Conservation (phyloP, 441 rosid species). For the Arabidopsis lyrata region DNA sequence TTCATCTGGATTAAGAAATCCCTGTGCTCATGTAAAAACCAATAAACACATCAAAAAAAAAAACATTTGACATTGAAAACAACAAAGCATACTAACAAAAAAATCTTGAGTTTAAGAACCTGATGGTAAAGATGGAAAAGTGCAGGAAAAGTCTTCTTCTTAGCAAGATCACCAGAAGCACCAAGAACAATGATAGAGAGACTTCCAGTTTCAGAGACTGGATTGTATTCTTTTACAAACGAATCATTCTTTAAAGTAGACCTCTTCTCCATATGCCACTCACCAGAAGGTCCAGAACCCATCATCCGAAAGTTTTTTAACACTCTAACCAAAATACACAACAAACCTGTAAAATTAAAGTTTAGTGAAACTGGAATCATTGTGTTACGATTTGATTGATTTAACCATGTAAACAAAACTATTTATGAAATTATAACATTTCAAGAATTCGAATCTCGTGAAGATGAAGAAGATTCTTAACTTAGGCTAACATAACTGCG, state of each 20-base stretch:
- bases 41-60: slow-evolving; percentile 2
- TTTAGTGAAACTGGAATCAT: background rate
- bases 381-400: background rate
- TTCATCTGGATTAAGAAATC: slow-evolving; percentile 75
- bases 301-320: slow-evolving; percentile 45
- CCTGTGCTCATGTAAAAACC: slow-evolving; percentile 51
- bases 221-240: slow-evolving; percentile 53
- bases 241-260: slow-evolving; percentile 58
- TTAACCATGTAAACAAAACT: background rate
- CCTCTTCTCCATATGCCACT: slow-evolving; percentile 75
- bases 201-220: slow-evolving; percentile 72
- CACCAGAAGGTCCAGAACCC: slow-evolving; percentile 65
- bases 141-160: slow-evolving; percentile 99
- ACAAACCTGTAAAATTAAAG: slow-evolving; percentile 24
- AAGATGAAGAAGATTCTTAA: background rate
- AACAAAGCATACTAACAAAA: background rate
- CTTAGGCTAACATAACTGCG: background rate
- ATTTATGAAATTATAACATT: background rate
- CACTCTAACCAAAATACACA: slow-evolving; percentile 14
- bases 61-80: background rate
- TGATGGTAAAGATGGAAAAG: slow-evolving; percentile 90
- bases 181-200: slow-evolving; percentile 95
- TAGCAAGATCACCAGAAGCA: slow-evolving; percentile 99
- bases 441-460: background rate
- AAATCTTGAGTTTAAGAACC: slow-evolving; percentile 48